Conservation (phyloP, 1,284 basidiomycete genomes). For the Lignosus rhinocerotis region DNA sequence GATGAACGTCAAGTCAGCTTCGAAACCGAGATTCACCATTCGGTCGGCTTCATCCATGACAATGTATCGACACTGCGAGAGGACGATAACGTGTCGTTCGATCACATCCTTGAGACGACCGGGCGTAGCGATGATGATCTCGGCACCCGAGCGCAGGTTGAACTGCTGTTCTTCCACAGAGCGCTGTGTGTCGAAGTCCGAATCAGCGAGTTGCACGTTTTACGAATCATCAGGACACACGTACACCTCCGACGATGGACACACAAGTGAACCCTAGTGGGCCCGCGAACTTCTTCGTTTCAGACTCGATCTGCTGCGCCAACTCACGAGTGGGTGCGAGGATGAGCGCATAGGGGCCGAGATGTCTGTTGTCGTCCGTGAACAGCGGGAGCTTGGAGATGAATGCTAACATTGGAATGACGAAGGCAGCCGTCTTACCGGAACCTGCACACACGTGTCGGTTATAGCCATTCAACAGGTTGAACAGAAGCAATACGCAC, state of each 20-base stretch:
- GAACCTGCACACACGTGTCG: slow-evolving; percentile 63
- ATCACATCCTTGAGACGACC: slow-evolving; percentile 97
- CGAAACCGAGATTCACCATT: slow-evolving; percentile 98
- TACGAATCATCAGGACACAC: slow-evolving; percentile 33
- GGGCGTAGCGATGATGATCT: slow-evolving; percentile 98
- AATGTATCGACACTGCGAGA: slow-evolving; percentile 95
- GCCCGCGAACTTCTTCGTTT: slow-evolving; percentile 88
- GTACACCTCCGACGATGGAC: slow-evolving; percentile 94
- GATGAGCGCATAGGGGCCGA: slow-evolving; percentile 93
- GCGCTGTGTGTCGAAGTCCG: slow-evolving; percentile 45
- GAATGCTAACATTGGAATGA: slow-evolving; percentile 96
- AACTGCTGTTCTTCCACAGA: slow-evolving; percentile 97
- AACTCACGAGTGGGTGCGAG: slow-evolving; percentile 96
- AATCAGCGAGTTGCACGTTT: slow-evolving; percentile 7
- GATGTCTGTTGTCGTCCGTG: slow-evolving; percentile 87
- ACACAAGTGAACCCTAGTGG: slow-evolving; percentile 91
- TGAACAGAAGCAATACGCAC: slow-evolving; percentile 37
- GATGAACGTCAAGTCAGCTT: slow-evolving; percentile 92
- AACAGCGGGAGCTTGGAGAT: slow-evolving; percentile 85
- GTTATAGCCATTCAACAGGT: slow-evolving; percentile 14
- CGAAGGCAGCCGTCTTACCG: slow-evolving; percentile 99
- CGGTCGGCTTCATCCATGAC: slow-evolving; percentile 99
- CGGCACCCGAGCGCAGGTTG: slow-evolving; percentile 92
- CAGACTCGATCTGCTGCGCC: slow-evolving; percentile 95
- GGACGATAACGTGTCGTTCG: slow-evolving; percentile 92